A percentile compares a stretch with the other conserved stretches of the same genome.
Conservation (phyloP, 2,329 filamentous ascomycete genomes). For the Proliferodiscus dingleyae region DNA sequence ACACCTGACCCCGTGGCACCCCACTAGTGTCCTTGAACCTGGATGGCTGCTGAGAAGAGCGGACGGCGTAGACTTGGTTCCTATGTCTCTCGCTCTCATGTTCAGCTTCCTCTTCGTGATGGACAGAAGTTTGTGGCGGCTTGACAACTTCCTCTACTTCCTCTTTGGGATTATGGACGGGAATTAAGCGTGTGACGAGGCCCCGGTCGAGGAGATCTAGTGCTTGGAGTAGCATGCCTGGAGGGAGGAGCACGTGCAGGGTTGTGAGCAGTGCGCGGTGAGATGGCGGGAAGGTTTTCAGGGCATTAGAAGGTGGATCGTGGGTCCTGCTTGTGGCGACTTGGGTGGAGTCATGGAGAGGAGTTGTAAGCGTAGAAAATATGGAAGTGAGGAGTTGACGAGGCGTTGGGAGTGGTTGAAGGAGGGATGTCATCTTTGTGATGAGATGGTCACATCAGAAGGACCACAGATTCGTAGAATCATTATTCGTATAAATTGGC, state of each 20-base stretch:
- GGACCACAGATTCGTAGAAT: too few species aligned
- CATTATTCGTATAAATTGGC: too few species aligned
- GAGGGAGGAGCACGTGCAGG: slow-evolving; percentile 76
- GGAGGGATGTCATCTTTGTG: background rate
- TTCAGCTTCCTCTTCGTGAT: slow-evolving; percentile 1
- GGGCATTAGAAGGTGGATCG: too few species aligned
- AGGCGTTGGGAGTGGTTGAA: slow-evolving; percentile 23
- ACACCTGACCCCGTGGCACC: slow-evolving; percentile 33
- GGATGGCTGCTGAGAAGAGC: slow-evolving; percentile 15
- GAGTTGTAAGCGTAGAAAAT: slow-evolving; percentile 22
- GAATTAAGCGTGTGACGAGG: slow-evolving; percentile 56
- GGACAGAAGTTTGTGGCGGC: slow-evolving; percentile 15
- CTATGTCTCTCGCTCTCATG: background rate
- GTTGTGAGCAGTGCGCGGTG: slow-evolving; percentile 44
- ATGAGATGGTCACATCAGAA: too few species aligned
- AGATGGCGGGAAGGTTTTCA: slow-evolving; percentile 16
- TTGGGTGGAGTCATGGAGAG: background rate
- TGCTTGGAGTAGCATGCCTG: slow-evolving; percentile 68
- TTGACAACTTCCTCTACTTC: background rate
- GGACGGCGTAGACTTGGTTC: slow-evolving; percentile 20
- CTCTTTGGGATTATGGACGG: background rate
- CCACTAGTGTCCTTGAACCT: background rate
- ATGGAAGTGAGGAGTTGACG: slow-evolving; percentile 27
- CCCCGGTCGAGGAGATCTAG: slow-evolving; percentile 80
- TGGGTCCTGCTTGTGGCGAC: background rate